Conservation (phyloP, 768 basidiomycete species). For the Podaxis pistillaris region DNA sequence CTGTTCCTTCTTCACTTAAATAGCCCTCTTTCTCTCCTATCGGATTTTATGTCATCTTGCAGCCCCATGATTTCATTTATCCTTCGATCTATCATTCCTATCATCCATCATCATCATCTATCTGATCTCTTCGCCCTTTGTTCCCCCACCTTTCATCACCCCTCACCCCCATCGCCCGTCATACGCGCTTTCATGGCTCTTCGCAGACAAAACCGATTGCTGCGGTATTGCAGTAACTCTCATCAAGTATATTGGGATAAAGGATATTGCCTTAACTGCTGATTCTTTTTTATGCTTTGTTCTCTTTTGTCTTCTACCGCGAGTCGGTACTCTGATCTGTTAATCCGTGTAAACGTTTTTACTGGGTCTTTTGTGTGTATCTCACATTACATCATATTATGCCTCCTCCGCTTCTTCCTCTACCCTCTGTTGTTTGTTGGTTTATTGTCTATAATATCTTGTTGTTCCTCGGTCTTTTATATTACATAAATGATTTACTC, state of each 20-base stretch:
- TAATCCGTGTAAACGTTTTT: not conserved
- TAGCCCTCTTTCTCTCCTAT: not conserved
- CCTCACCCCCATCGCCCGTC: not conserved
- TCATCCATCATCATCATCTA: too few relatives aligned
- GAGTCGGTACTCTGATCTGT: not conserved
- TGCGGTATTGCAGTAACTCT: not conserved
- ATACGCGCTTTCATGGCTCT: not conserved
- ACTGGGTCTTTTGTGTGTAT: not conserved
- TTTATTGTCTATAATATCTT: too few relatives aligned
- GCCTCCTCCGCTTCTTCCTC: too few relatives aligned
- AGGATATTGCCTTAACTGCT: not conserved
- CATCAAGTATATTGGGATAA: not conserved
- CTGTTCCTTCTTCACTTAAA: not conserved
- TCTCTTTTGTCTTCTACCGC: not conserved
- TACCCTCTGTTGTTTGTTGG: too few relatives aligned
- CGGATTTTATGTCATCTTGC: not conserved
- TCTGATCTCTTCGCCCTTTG: not conserved
- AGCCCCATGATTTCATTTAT: not conserved
- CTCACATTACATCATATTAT: not conserved
- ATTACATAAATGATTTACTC: too few relatives aligned
- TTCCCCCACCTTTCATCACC: not conserved
- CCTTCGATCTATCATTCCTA: not conserved
- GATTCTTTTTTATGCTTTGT: not conserved
- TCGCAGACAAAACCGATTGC: not conserved
- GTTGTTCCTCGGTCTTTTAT: too few relatives aligned